These are phyloP conservation scores for Irpex rosettiformis DNA, from an alignment of 1,284 basidiomycete genomes.

Conservation along the genomic window DNA sequence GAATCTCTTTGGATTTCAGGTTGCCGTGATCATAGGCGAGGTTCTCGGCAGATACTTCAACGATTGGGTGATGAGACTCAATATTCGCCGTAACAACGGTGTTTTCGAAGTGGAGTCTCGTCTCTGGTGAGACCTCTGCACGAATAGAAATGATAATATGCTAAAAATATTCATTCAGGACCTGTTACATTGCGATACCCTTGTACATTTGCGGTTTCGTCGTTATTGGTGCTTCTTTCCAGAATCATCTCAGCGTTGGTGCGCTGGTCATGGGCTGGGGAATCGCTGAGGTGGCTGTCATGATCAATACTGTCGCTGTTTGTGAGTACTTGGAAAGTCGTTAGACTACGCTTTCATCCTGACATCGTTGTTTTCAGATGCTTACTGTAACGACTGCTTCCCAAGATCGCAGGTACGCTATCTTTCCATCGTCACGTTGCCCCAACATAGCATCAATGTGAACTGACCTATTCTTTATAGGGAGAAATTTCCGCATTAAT, in stretches of 20 bases:
- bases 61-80: conserved; percentile 61
- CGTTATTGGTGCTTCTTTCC: conserved; percentile 52
- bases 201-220: conserved; percentile 65
- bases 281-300: conserved; percentile 53
- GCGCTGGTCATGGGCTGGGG: conserved; percentile 69
- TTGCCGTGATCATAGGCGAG: conserved; percentile 67
- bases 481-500: conserved; percentile 47
- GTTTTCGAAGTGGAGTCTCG: conserved; percentile 72
- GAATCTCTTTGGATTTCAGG: conserved; percentile 37
- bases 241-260: conserved; percentile 52
- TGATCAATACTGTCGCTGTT: conserved; percentile 65
- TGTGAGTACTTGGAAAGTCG: conserved; percentile 42
- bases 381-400: conserved; percentile 48
- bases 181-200: conserved; percentile 60
- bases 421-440: neutral
- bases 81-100: conserved; percentile 56
- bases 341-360: too few species aligned
- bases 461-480: neutral
- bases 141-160: neutral
- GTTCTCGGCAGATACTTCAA: conserved; percentile 63
- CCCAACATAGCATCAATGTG: conserved; percentile 1
- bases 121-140: conserved; percentile 46
- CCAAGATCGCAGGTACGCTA: conserved; percentile 41
- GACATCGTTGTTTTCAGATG: conserved; percentile 34
- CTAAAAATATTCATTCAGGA: conserved; percentile 35